Evolutionary conservation across 495 filamentous ascomycete species (phyloP), one percentile per base, ranked within the genome.

Genomic region (Collariella sp.): DNA sequence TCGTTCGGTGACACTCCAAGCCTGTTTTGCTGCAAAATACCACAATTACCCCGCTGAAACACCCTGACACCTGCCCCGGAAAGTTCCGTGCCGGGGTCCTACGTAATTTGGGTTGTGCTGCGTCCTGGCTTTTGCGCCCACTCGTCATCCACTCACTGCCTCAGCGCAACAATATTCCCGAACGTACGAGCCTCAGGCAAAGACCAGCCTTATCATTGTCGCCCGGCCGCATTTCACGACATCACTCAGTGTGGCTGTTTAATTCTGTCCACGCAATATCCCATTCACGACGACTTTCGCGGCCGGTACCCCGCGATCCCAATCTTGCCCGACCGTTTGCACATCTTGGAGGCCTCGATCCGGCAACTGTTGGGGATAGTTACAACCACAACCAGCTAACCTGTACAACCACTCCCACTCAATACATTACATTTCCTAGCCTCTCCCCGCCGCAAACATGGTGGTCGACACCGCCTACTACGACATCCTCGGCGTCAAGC

Each of bases 381-480:
- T 22, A 16, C 4, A 50, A 19, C 9, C 22, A 23, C 10, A 13
- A 43, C n/a, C 34, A 16, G 7, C n/a, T n/a, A n/a, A 42, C 29
- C 29, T 12, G 46, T 23, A 5, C 47, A 23, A 1, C 26, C 24
- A 19, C 20, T n/a, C 12, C 18, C 26, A 42, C 23, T 42, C 35
- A 22, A 16, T 35, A 18, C 36, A 36, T 54, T 46, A 7, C 36
- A 54, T 46, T 15, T 11, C 41, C 22, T 16, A 49, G 24, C 7
- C 22, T 24, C 33, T 24, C 4, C 24, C 41, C 6, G 38, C 31
- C 16, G 41, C 36, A 64, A 76, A 57, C 57, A 91, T 91, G 87
- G 88, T 91, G 55, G 87, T 83, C 50, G 88, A 93, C 63, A 91
- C 87, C 22, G 72, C 79, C 50, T 93, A 93, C 71, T 98, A 98